Evolutionary conservation across 441 rosid genomes (phyloP), one percentile per base, ranked within the genome.

Genomic region (Cnidoscolus chayamansa): DNA sequence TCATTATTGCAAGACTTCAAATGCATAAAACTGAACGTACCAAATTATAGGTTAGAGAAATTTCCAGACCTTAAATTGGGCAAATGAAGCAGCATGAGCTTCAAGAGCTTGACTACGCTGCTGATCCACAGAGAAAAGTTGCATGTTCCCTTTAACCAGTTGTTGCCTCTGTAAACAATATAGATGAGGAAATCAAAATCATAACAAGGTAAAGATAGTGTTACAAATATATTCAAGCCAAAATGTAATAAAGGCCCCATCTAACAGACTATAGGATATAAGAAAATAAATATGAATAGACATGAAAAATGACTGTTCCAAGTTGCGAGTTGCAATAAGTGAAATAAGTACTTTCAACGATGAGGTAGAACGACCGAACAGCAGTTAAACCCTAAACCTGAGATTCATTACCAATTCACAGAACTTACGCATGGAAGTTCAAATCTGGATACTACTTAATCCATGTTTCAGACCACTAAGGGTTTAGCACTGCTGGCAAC

Each of bases 21-120:
- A 45, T 25, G 3, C 15, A 19, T 56, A 31, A 48, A 56, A 61
- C 25, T 17, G 50, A 10, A 25, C 10, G 32, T 2, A 53, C 37
- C 51, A 48, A 49, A 63, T 47, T 67, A 63, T 25, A 45, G 20
- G 58, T 66, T 50, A 77, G 2, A 68, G 25, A 25, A 25, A 56
- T 12, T 31, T 49, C 30, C 79, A 17, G 12, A 92, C 99, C 84
- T 91, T 96, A 71, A 89, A 89, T 75, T 88, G 87, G n/a, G 98
- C 93, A 81, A 94, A 96, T 49, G 99, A 84, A 7, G 99, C 98
- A 77, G 99, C 97, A 87, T 96, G 99, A 60, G 99, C 99, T 83
- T 96, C 99, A 72, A 96, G 98, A 62, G 98, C 98, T 85, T 96
- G 99, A 85, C 99, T 94, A 55, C 98, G 96, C 85, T 96, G 98